These are phyloP conservation scores for Naganishia sp. DNA, from an alignment of 1,284 basidiomycete species.

Conservation along the genomic window DNA sequence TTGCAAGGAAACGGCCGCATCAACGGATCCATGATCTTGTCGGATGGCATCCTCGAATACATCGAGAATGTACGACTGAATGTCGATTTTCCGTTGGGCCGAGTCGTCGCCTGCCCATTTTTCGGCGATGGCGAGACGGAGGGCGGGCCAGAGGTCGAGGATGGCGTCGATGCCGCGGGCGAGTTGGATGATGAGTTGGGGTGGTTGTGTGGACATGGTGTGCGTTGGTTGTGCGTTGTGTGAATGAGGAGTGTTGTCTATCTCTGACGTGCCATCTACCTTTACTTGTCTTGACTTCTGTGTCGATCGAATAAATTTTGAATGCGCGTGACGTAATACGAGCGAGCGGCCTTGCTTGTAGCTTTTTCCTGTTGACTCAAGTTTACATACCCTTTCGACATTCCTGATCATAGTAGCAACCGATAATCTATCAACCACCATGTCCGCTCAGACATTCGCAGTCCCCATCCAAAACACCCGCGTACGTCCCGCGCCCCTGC, in stretches of 20 bases:
- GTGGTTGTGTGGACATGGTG: constrained; percentile 24
- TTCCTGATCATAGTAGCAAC: too few species aligned
- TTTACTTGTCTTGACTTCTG: background rate
- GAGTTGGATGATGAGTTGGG: constrained; percentile 58
- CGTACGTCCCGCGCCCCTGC: constrained; percentile 36
- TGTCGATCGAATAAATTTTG: constrained; percentile 12
- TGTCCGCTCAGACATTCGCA: constrained; percentile 41
- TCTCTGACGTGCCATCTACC: background rate
- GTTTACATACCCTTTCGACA: too few species aligned
- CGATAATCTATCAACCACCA: background rate
- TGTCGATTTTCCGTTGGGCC: constrained; percentile 72
- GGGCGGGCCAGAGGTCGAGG: constrained; percentile 75
- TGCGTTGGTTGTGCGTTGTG: background rate
- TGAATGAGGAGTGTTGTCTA: background rate
- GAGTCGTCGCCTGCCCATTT: constrained; percentile 76
- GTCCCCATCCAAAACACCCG: constrained; percentile 51
- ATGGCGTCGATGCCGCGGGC: constrained; percentile 79
- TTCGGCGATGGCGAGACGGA: constrained; percentile 78
- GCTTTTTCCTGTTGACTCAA: background rate
- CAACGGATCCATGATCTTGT: constrained; percentile 23
- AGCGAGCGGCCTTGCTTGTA: too few species aligned
- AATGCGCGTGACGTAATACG: constrained; percentile 4
- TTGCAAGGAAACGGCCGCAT: constrained; percentile 6
- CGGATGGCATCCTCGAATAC: constrained; percentile 63
- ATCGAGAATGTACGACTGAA: constrained; percentile 78